phyloP scores from a whole-genome alignment of 2,329 filamentous ascomycete species.

The Myriangium duriaei region DNA sequence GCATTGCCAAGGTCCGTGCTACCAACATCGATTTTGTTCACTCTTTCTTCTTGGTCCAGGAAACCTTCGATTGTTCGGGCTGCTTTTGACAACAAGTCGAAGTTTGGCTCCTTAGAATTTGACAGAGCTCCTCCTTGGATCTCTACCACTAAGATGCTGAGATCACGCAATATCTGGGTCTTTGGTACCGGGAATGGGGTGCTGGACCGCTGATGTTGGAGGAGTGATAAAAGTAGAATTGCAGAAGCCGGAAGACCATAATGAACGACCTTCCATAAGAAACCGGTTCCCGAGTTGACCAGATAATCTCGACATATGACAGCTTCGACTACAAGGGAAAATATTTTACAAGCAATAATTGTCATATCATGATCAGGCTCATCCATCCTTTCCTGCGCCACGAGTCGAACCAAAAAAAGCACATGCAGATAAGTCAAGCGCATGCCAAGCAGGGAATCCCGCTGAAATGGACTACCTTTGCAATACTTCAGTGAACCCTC shows the following conservation, averaged over 20 bases:
- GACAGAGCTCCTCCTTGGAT: conserved; percentile 21
- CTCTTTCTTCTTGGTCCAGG: too few species aligned
- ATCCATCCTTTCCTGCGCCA: conserved; percentile 14
- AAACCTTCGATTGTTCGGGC: conserved; percentile 21
- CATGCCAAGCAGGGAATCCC: conserved; percentile 23
- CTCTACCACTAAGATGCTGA: conserved; percentile 23
- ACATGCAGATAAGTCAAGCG: conserved; percentile 24
- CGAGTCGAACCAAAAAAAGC: conserved; percentile 20
- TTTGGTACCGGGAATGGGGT: conserved; percentile 1
- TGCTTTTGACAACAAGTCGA: conserved; percentile 18
- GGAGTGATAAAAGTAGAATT: conserved; percentile 20
- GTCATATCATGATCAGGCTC: conserved; percentile 19
- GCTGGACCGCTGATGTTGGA: conserved; percentile 14
- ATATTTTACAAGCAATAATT: conserved; percentile 19
- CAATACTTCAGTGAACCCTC: conserved; percentile 13
- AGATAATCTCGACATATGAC: conserved; percentile 20
- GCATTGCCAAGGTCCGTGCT: too few species aligned
- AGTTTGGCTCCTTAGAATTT: conserved; percentile 19
- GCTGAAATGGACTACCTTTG: conserved; percentile 15
- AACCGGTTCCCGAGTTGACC: conserved; percentile 23
- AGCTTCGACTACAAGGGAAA: conserved; percentile 20
- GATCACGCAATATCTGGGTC: conserved; percentile 19
- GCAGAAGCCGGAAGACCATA: conserved; percentile 26
- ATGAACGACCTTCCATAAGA: conserved; percentile 24
- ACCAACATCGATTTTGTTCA: too few species aligned